Percentiles rank a stretch among this genome's conserved stretches.
phyloP scores from a whole-genome alignment of 116 monocot genomes.

The Trichopus zeylanicus region DNA sequence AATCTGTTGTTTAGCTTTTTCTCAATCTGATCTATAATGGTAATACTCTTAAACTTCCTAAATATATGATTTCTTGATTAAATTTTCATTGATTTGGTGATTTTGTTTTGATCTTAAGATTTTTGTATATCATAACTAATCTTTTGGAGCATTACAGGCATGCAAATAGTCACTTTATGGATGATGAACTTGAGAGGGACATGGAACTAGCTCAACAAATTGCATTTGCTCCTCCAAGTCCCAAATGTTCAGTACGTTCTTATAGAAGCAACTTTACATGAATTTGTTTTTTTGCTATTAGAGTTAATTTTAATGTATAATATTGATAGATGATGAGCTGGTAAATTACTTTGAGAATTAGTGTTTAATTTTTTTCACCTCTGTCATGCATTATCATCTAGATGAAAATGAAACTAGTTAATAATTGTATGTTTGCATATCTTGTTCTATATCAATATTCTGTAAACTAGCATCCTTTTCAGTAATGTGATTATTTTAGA shows the following conservation, averaged over 20 bases:
- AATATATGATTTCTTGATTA: background rate
- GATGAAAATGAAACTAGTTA: too few species aligned
- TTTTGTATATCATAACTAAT: background rate
- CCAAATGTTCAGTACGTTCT: conserved; percentile 20
- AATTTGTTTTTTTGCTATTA: too few species aligned
- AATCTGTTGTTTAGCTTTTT: conserved; percentile 43
- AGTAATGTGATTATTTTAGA: too few species aligned
- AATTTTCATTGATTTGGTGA: background rate
- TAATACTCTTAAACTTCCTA: conserved; percentile 15
- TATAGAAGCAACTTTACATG: background rate
- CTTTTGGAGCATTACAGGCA: conserved; percentile 38
- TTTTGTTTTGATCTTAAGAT: background rate
- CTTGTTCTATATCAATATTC: too few species aligned
- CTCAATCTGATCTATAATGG: conserved; percentile 48
- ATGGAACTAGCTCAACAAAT: conserved; percentile 57
- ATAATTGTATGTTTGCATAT: too few species aligned
- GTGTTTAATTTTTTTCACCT: too few species aligned
- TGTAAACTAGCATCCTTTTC: too few species aligned
- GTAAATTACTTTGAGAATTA: too few species aligned
- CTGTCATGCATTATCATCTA: too few species aligned
- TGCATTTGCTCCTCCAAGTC: conserved; percentile 42
- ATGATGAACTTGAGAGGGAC: conserved; percentile 63
- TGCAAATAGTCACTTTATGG: conserved; percentile 68
- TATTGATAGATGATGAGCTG: too few species aligned
- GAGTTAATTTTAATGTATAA: background rate